Conservation (phyloP, 176 grass and related monocot genomes). For the Cymbopogon citratus region DNA sequence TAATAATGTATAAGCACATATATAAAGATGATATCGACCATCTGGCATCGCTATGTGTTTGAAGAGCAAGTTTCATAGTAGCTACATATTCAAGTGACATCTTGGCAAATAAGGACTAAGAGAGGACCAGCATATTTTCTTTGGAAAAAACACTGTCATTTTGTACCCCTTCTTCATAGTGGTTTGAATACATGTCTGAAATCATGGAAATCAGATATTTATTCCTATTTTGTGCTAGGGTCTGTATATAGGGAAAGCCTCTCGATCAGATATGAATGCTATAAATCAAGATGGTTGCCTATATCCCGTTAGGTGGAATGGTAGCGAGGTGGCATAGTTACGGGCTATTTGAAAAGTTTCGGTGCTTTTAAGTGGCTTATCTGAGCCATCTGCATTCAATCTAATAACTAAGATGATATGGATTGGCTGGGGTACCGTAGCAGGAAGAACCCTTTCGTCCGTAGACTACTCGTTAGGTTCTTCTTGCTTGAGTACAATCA, state of each 20-base stretch:
- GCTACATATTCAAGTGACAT: background rate
- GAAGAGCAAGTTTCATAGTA: background rate
- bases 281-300: background rate
- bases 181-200: background rate
- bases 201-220: background rate
- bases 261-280: background rate
- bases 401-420: too few species aligned
- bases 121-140: background rate
- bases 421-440: too few species aligned
- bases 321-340: background rate
- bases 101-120: background rate
- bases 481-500: too few species aligned
- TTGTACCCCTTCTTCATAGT: background rate
- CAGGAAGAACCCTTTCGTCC: too few species aligned
- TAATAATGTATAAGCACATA: background rate
- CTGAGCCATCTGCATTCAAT: background rate
- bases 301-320: background rate
- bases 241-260: background rate
- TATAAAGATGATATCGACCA: background rate
- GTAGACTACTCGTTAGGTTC: too few species aligned
- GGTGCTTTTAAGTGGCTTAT: background rate
- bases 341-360: background rate
- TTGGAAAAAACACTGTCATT: background rate
- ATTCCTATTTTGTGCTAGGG: background rate
- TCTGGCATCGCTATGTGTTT: conserved; percentile 8